These are phyloP conservation scores for Pilasporangium apinafurcum DNA, from an alignment of 352 stramenopile genomes.

Conservation along the genomic window DNA sequence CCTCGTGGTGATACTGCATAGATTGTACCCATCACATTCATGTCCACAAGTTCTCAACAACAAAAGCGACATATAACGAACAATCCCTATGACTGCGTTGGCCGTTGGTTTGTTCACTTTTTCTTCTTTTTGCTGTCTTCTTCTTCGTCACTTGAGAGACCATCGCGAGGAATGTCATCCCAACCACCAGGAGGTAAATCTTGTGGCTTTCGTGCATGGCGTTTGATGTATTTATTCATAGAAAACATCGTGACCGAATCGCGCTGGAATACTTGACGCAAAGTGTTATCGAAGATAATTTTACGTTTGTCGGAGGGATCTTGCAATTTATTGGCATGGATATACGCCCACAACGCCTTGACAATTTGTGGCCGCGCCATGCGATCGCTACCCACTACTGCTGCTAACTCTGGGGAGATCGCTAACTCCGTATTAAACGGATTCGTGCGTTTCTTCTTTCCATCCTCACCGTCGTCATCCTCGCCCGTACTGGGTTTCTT, in stretches of 20 bases:
- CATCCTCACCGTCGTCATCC: conserved; percentile 26
- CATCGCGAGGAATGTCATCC: conserved; percentile 63
- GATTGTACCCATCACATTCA: too few species aligned
- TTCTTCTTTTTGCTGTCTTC: conserved; percentile 39
- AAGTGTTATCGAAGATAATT: conserved; percentile 89
- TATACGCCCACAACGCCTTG: conserved; percentile 95
- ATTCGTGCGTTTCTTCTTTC: conserved; percentile 53
- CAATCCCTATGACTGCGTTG: too few species aligned
- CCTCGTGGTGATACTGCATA: too few species aligned
- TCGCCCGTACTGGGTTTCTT: conserved; percentile 31
- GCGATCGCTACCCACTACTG: conserved; percentile 72
- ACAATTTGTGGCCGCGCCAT: conserved; percentile 91
- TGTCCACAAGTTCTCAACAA: too few species aligned
- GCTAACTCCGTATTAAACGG: conserved; percentile 74
- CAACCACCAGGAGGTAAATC: conserved; percentile 66
- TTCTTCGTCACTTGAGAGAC: conserved; percentile 77
- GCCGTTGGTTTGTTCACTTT: conserved; percentile 1
- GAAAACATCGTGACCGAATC: conserved; percentile 86
- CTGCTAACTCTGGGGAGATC: conserved; percentile 68
- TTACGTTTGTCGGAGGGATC: conserved; percentile 91
- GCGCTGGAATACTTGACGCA: conserved; percentile 79
- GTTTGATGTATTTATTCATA: conserved; percentile 89
- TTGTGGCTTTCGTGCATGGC: conserved; percentile 65
- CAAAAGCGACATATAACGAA: too few species aligned
- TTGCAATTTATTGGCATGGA: conserved; percentile 92